phyloP scores from a whole-genome alignment of 305 asterid species.

The Solanum hybrid region DNA sequence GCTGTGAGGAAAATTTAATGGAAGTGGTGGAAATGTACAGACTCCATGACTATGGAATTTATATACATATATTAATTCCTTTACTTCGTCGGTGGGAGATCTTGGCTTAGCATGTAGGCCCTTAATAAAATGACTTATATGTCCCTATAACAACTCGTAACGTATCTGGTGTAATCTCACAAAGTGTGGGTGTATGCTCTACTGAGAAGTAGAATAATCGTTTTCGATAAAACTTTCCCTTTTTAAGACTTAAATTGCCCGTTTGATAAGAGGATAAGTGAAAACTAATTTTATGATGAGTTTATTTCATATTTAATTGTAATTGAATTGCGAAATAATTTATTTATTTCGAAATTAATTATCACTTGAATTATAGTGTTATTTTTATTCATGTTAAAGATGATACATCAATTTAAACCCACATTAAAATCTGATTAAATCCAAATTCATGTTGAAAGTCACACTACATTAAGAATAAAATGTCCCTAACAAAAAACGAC shows the following conservation, averaged over 20 bases:
- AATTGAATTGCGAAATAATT: too few species aligned
- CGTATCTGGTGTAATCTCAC: not conserved
- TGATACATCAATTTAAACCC: not conserved
- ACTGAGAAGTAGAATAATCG: not conserved
- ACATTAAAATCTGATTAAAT: accelerated
- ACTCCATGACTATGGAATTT: not conserved
- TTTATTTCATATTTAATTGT: too few species aligned
- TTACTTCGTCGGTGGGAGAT: slow-evolving; percentile 10
- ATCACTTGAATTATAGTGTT: too few species aligned
- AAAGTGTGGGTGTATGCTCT: not conserved
- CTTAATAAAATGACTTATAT: not conserved
- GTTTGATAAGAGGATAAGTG: not conserved
- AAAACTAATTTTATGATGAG: too few species aligned
- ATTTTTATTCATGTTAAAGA: too few species aligned
- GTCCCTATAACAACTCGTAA: not conserved
- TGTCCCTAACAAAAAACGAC: too few species aligned
- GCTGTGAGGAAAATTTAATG: not conserved
- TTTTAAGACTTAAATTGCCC: not conserved
- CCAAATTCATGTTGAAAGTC: too few species aligned
- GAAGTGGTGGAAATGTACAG: not conserved
- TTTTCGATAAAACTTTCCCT: not conserved
- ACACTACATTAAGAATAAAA: too few species aligned
- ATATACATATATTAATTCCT: not conserved
- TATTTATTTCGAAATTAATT: too few species aligned
- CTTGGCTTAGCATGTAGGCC: not conserved